Evolutionary conservation across 2,329 filamentous ascomycete species (phyloP), one percentile per base, ranked within the genome.

Genomic region (Leptographium flavum): DNA sequence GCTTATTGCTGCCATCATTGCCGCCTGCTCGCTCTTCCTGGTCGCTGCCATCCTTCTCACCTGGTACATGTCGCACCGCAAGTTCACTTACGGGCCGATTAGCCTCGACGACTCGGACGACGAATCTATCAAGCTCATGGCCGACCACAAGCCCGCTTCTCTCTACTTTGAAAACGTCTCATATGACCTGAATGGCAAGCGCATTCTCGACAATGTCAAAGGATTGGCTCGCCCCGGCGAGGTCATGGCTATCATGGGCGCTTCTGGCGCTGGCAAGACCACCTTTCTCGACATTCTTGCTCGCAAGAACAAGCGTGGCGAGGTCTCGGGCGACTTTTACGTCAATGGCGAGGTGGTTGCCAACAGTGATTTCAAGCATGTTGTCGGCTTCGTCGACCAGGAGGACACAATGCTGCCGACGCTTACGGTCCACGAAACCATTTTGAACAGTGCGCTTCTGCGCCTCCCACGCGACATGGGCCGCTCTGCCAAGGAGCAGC

Each of bases 361-460:
- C 28, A 86, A 95, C 59, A 63, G 75, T 27, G 86, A 95, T 50
- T 98, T 92, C 65, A 86, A 84, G 58, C 88, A 79, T 50, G 87
- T 96, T 43, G 83, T 95, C 52, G 92, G 93, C 21, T 98, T 96
- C 55, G 92, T 98, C 35, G 92, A 98, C 55, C 92, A 98, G 64
- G 92, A 98, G 58, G 92, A 98, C 58, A 94, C 90, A 5, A 90
- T 98, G 80, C 71, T 98, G 37, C 82, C 92, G 0, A 98, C 92
- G 1, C 69, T 98, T 53, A 98, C 92, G 0, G 92, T 98, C 9
- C 92, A 98, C 60, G 92, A 98, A 63, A 98, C 92, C 0, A 98
- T 98, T 50, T 70, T 95, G 51, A 95, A 85, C 55, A 96, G 90
- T 56, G 92, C 92, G 23, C 68, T 96, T 17, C 75, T 98, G 41